Conservation (phyloP, 2,329 filamentous ascomycete species). For the Claviceps sp. region DNA sequence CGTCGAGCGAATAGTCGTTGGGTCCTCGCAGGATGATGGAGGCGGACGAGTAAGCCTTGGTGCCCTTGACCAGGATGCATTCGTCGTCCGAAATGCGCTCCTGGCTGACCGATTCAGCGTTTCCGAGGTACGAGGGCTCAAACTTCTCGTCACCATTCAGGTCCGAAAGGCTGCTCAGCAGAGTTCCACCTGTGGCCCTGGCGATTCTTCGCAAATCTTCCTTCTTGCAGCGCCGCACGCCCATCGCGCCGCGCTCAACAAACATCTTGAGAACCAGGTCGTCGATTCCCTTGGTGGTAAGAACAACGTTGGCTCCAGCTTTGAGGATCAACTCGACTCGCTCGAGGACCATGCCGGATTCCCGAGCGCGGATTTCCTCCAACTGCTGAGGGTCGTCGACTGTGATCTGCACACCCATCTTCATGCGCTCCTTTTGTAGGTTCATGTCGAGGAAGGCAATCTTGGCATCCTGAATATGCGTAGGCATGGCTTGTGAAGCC, state of each 20-base stretch:
- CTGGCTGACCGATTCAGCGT: conserved; percentile 93
- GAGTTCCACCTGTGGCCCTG: conserved; percentile 84
- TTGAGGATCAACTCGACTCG: conserved; percentile 96
- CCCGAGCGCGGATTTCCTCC: conserved; percentile 89
- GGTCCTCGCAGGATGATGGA: conserved; percentile 92
- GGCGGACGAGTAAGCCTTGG: conserved; percentile 84
- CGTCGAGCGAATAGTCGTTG: conserved; percentile 92
- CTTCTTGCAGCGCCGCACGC: conserved; percentile 93
- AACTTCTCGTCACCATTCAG: conserved; percentile 97
- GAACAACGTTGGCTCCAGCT: conserved; percentile 85
- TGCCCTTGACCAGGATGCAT: conserved; percentile 92
- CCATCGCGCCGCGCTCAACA: conserved; percentile 90
- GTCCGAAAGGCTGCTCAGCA: conserved; percentile 88
- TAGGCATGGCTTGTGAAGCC: conserved; percentile 95
- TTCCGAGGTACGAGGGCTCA: conserved; percentile 75
- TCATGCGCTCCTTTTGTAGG: conserved; percentile 97
- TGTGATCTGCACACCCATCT: conserved; percentile 95
- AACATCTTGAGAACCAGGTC: conserved; percentile 91
- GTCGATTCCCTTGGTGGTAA: conserved; percentile 98
- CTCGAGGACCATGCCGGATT: conserved; percentile 86
- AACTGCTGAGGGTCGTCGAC: conserved; percentile 95
- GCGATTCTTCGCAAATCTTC: conserved; percentile 93
- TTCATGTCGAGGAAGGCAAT: conserved; percentile 98
- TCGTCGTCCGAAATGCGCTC: conserved; percentile 98
- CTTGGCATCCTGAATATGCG: conserved; percentile 81